phyloP scores from a whole-genome alignment of 352 stramenopile species.

The Globisporangium spinosum region DNA sequence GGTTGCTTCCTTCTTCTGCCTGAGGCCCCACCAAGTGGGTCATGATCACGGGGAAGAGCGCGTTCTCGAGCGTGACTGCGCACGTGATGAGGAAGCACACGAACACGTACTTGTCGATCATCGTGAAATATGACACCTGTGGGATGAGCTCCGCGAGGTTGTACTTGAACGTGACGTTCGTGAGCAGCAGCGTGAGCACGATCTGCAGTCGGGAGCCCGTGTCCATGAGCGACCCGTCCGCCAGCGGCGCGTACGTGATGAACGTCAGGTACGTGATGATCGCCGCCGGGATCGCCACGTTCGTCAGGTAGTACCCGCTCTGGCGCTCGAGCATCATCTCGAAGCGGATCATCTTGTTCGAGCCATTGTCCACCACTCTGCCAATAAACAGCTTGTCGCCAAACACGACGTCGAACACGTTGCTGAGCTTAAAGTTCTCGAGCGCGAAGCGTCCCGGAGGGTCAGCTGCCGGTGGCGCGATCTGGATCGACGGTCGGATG shows the following conservation, averaged over 20 bases:
- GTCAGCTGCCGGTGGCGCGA: conserved; percentile 29
- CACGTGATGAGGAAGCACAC: conserved; percentile 60
- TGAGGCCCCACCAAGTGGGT: not conserved
- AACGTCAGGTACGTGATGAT: conserved; percentile 19
- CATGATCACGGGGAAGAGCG: conserved; percentile 29
- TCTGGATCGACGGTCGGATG: conserved; percentile 29
- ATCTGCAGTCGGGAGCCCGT: conserved; percentile 50
- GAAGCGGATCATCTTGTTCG: conserved; percentile 44
- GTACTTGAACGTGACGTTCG: conserved; percentile 62
- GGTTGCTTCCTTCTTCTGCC: not conserved
- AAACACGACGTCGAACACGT: conserved; percentile 50
- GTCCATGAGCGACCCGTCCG: conserved; percentile 10
- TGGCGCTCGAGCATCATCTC: conserved; percentile 55
- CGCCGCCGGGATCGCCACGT: conserved; percentile 28
- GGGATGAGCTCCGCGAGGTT: conserved; percentile 44
- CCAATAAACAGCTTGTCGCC: conserved; percentile 51
- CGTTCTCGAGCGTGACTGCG: conserved; percentile 54
- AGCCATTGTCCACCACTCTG: conserved; percentile 27
- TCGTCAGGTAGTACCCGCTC: conserved; percentile 53
- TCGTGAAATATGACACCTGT: conserved; percentile 63
- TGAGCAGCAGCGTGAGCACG: conserved; percentile 58
- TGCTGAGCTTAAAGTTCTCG: conserved; percentile 49
- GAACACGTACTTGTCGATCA: conserved; percentile 27
- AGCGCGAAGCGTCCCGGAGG: conserved; percentile 38
- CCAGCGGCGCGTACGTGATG: conserved; percentile 10